Conservation (phyloP, 1,139 yeast genomes). For the Tardiomyces digboiensis region DNA sequence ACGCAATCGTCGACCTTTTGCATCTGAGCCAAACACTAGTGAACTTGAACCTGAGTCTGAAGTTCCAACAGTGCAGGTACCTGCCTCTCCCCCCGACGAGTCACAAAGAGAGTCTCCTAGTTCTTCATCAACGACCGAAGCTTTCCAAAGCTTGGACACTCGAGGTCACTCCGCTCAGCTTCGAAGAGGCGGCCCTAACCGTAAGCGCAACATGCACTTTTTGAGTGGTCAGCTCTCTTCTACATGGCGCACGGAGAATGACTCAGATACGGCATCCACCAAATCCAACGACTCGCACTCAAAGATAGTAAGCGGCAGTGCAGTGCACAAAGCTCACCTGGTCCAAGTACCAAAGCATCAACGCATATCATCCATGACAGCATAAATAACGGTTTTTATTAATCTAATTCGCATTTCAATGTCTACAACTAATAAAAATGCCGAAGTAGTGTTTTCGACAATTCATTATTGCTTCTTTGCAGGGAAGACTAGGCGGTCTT, state of each 20-base stretch:
- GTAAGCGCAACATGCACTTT: not conserved
- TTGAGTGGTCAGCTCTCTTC: not conserved
- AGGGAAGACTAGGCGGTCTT: slow-evolving; percentile 1
- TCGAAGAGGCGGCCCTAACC: not conserved
- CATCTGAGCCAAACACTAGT: too few relatives aligned
- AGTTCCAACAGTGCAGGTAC: too few relatives aligned
- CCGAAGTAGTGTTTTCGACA: not conserved
- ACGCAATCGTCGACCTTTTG: not conserved
- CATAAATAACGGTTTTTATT: too few relatives aligned
- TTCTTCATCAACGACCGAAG: not conserved
- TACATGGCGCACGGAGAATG: not conserved
- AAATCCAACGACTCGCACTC: not conserved
- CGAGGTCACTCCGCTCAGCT: not conserved
- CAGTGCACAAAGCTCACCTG: not conserved
- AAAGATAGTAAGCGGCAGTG: not conserved
- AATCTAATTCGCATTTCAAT: too few relatives aligned
- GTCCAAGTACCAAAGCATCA: not conserved
- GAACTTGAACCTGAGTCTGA: too few relatives aligned
- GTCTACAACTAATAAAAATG: too few relatives aligned
- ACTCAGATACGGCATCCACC: not conserved
- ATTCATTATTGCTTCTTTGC: not conserved
- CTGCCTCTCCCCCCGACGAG: not conserved
- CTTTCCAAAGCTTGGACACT: not conserved
- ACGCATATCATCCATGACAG: not conserved
- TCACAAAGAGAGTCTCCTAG: not conserved